Evolutionary conservation across 1,284 basidiomycete species (phyloP).

Genomic region (Cystobasidium pallidum): DNA sequence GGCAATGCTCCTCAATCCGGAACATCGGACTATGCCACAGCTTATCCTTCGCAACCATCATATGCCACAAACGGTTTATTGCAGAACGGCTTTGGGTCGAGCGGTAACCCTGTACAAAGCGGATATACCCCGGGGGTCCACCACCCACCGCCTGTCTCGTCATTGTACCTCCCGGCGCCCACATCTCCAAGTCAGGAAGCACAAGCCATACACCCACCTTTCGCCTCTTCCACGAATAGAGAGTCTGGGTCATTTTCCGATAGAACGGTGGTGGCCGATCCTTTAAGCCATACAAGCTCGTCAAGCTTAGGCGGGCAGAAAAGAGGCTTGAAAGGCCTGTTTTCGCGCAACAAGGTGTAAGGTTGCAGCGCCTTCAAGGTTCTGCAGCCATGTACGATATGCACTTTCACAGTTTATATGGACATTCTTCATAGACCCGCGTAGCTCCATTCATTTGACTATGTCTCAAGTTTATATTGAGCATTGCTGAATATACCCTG

Average conservation of each 20-base stretch:
- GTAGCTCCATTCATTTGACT: neutral
- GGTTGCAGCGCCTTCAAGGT: neutral
- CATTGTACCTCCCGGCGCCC: constrained; percentile 28
- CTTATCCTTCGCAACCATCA: neutral
- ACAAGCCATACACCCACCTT: constrained; percentile 4
- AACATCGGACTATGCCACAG: neutral
- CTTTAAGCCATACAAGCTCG: neutral
- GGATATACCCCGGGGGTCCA: constrained; percentile 1
- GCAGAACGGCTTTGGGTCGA: neutral
- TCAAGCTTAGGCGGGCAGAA: constrained; percentile 6
- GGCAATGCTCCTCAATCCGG: neutral
- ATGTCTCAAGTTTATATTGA: neutral
- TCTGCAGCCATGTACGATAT: neutral
- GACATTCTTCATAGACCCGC: neutral
- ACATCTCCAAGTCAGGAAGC: constrained; percentile 20
- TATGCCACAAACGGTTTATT: constrained; percentile 4
- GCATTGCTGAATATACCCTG: neutral
- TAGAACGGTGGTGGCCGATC: constrained; percentile 22
- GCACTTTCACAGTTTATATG: neutral
- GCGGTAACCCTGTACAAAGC: neutral
- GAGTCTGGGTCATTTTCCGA: constrained; percentile 17
- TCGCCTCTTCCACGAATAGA: neutral
- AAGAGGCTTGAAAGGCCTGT: constrained; percentile 7
- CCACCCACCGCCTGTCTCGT: constrained; percentile 30
- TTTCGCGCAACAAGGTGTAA: constrained; percentile 9